Conservation (phyloP, 139 green algal species). For the Closterium sp. region DNA sequence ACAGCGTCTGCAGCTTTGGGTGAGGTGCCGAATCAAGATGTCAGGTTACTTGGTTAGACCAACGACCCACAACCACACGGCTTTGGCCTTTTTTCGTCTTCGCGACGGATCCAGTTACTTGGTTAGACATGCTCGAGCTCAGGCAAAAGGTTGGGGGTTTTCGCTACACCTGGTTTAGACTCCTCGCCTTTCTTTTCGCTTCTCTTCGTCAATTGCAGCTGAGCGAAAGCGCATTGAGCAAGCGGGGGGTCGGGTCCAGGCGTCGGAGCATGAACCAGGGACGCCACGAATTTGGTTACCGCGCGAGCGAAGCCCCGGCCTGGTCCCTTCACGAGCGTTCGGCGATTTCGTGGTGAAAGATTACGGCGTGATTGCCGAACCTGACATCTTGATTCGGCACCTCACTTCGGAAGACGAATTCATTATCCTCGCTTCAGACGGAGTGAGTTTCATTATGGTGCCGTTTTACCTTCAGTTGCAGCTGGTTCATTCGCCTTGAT, state of each 20-base stretch:
- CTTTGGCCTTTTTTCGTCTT: too few species aligned
- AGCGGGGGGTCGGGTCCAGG: conserved; percentile 13
- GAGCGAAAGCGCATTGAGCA: conserved; percentile 11
- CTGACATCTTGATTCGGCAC: background rate
- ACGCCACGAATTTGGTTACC: background rate
- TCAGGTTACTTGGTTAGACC: too few species aligned
- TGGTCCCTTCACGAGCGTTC: conserved; percentile 15
- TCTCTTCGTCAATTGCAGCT: background rate
- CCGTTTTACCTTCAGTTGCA: background rate
- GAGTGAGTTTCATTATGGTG: background rate
- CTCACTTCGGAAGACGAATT: conserved; percentile 29
- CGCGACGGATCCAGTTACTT: too few species aligned
- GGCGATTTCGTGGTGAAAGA: conserved; percentile 11
- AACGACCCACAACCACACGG: too few species aligned
- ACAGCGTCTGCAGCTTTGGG: too few species aligned
- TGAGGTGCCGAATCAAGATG: too few species aligned
- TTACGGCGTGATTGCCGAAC: conserved; percentile 1
- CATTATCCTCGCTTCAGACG: conserved; percentile 32
- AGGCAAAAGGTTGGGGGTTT: too few species aligned
- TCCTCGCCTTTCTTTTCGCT: background rate
- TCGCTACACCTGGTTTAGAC: too few species aligned
- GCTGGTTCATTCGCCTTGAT: background rate
- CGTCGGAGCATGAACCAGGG: conserved; percentile 8
- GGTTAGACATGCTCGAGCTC: too few species aligned
- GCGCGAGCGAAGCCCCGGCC: conserved; percentile 5